Percentiles rank a stretch among this genome's conserved stretches.
Conservation (phyloP, 2,329 filamentous ascomycete species). For the Pseudocercospora vitis region DNA sequence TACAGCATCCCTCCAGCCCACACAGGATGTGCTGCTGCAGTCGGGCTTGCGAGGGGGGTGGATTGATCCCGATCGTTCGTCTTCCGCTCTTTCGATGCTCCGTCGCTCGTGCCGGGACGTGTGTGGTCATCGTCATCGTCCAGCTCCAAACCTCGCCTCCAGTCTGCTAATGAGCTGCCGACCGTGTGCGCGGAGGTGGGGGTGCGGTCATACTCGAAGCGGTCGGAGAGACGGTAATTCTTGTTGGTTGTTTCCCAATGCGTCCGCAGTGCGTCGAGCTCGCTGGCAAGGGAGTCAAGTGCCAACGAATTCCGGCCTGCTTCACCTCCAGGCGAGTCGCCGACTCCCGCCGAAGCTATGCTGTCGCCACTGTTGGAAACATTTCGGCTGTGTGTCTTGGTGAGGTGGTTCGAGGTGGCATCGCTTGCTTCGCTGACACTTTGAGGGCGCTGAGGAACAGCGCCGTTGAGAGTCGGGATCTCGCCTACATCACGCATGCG, state of each 20-base stretch:
- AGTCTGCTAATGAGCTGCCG: constrained; percentile 72
- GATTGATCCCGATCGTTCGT: constrained; percentile 7
- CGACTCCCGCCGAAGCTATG: constrained; percentile 45
- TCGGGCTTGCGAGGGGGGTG: constrained; percentile 11
- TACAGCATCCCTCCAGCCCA: constrained; percentile 4
- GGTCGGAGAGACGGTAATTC: constrained; percentile 86
- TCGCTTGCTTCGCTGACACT: constrained; percentile 46
- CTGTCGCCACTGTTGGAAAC: constrained; percentile 60
- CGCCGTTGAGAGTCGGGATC: constrained; percentile 34
- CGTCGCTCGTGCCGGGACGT: constrained; percentile 20
- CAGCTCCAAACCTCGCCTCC: constrained; percentile 73
- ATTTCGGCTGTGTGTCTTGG: constrained; percentile 51
- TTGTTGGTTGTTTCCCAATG: constrained; percentile 98
- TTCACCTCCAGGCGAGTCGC: constrained; percentile 20
- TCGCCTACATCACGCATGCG: constrained; percentile 41
- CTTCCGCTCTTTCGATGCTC: constrained; percentile 3
- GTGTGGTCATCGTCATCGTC: constrained; percentile 33
- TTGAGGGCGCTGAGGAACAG: constrained; percentile 44
- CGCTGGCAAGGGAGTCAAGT: constrained; percentile 85
- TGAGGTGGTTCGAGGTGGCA: constrained; percentile 40
- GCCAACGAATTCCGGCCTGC: constrained; percentile 39
- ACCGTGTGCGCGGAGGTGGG: constrained; percentile 30
- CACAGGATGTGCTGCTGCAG: neutral
- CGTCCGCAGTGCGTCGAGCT: constrained; percentile 83
- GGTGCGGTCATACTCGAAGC: constrained; percentile 69